phyloP scores from a whole-genome alignment of 2,329 filamentous ascomycete species.

The Phaeophleospora eucalypticola region DNA sequence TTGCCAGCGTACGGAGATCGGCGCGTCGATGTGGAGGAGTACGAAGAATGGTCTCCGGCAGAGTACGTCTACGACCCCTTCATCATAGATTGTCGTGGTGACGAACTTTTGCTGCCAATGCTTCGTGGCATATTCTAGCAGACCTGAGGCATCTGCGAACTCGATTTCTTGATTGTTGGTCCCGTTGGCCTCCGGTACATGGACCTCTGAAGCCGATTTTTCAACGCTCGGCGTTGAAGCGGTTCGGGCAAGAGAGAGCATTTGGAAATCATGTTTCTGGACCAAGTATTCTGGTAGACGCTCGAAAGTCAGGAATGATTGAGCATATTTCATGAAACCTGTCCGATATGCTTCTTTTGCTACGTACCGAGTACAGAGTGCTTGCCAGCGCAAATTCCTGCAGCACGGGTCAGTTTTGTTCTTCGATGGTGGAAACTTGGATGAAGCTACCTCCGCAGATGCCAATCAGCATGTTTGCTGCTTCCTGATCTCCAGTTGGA shows the following conservation, averaged over 20 bases:
- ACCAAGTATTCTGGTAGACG: constrained; percentile 63
- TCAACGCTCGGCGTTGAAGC: constrained; percentile 39
- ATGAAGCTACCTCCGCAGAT: constrained; percentile 62
- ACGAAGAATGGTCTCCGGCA: constrained; percentile 85
- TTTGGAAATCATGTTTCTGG: constrained; percentile 75
- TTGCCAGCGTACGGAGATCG: constrained; percentile 76
- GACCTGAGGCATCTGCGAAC: constrained; percentile 61
- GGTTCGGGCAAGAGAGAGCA: constrained; percentile 56
- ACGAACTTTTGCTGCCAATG: constrained; percentile 82
- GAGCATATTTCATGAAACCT: too few relatives aligned
- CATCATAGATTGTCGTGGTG: constrained; percentile 74
- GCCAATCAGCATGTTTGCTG: constrained; percentile 49
- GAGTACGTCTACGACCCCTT: constrained; percentile 69
- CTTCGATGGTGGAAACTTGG: background rate
- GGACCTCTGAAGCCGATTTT: constrained; percentile 38
- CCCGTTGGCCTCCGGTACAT: constrained; percentile 24
- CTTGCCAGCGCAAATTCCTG: constrained; percentile 92
- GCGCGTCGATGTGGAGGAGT: constrained; percentile 85
- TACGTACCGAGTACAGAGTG: constrained; percentile 63
- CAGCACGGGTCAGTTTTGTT: too few relatives aligned
- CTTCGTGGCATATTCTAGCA: constrained; percentile 82
- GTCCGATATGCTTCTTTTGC: background rate
- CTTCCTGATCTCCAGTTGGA: too few relatives aligned
- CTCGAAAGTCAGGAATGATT: too few relatives aligned
- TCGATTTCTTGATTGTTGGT: constrained; percentile 13